Percentiles rank a stretch among this genome's conserved stretches.
phyloP scores from a whole-genome alignment of 192 early-diverging fungal genomes.

The Paraglomus occultum region DNA sequence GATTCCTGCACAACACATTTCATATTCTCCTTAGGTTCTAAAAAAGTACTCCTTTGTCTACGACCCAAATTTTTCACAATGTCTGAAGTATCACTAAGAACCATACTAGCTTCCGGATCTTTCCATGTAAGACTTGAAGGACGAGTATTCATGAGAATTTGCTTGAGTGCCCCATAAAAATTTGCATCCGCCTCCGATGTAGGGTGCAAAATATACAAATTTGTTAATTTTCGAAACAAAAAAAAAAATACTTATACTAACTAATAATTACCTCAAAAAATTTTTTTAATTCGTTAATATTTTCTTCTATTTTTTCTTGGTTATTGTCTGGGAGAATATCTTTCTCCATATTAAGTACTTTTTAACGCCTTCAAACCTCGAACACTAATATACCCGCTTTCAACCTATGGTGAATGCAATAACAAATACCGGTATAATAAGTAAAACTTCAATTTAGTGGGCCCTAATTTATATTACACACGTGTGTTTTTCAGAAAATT shows the following conservation, averaged over 20 bases:
- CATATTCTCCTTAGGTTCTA: slow-evolving; percentile 19
- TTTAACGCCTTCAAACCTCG: slow-evolving; percentile 9
- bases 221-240: slow-evolving; percentile 15
- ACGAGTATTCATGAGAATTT: slow-evolving; percentile 2
- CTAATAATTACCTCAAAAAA: neutral
- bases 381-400: slow-evolving; percentile 19
- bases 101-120: slow-evolving; percentile 18
- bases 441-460: neutral
- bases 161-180: slow-evolving; percentile 19
- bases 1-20: neutral
- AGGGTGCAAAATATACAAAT: slow-evolving; percentile 21
- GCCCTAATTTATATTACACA: neutral
- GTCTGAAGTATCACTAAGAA: slow-evolving; percentile 14
- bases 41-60: slow-evolving; percentile 13
- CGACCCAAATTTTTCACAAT: slow-evolving; percentile 8
- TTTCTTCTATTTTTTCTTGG: slow-evolving; percentile 3
- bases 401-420: slow-evolving; percentile 3
- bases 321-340: neutral
- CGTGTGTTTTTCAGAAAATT: slow-evolving; percentile 15
- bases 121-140: slow-evolving; percentile 6
- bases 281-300: slow-evolving; percentile 26
- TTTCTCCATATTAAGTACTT: slow-evolving; percentile 13
- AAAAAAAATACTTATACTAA: slow-evolving; percentile 4
- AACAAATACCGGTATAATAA: slow-evolving; percentile 26
- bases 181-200: neutral